These are phyloP conservation scores for Bryum argenteum DNA, from an alignment of 225 moss, liverwort and hornwort genomes.

Conservation along the genomic window DNA sequence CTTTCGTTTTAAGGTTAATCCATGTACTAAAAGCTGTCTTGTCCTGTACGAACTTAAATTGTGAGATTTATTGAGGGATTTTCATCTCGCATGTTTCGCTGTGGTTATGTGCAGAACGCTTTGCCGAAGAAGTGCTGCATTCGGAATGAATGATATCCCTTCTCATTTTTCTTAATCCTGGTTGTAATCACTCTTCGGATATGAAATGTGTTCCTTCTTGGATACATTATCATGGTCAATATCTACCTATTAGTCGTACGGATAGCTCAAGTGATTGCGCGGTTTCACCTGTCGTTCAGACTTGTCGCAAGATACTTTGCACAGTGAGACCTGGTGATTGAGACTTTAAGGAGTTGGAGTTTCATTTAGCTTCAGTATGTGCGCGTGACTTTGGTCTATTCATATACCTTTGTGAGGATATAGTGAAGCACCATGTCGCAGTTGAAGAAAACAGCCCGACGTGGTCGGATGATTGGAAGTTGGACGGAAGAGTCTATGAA, in stretches of 20 bases:
- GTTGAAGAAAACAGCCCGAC: constrained; percentile 57
- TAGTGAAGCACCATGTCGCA: constrained; percentile 45
- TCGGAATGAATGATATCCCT: constrained; percentile 52
- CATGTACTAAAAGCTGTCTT: neutral
- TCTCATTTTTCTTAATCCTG: constrained; percentile 40
- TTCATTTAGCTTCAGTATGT: constrained; percentile 27
- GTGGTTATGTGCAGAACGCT: constrained; percentile 17
- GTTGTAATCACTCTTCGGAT: constrained; percentile 37
- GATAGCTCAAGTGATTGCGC: constrained; percentile 49
- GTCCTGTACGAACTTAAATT: neutral
- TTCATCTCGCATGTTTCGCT: constrained; percentile 3
- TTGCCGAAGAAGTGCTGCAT: constrained; percentile 18
- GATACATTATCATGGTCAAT: constrained; percentile 50
- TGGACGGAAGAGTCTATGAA: constrained; percentile 66
- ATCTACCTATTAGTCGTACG: constrained; percentile 44
- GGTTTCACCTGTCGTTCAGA: constrained; percentile 54
- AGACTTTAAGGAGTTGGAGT: constrained; percentile 21
- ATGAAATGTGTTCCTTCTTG: constrained; percentile 61
- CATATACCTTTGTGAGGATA: constrained; percentile 12
- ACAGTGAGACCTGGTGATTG: constrained; percentile 59
- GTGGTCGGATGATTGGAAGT: constrained; percentile 47
- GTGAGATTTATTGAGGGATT: neutral
- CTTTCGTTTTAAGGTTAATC: constrained; percentile 1
- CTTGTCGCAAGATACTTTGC: constrained; percentile 57
- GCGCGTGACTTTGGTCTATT: constrained; percentile 15